Percentiles rank a stretch among this genome's conserved stretches.
Evolutionary conservation across 805 yeast genomes (phyloP).

Genomic region (Schizosaccharomyces osmophilus): DNA sequence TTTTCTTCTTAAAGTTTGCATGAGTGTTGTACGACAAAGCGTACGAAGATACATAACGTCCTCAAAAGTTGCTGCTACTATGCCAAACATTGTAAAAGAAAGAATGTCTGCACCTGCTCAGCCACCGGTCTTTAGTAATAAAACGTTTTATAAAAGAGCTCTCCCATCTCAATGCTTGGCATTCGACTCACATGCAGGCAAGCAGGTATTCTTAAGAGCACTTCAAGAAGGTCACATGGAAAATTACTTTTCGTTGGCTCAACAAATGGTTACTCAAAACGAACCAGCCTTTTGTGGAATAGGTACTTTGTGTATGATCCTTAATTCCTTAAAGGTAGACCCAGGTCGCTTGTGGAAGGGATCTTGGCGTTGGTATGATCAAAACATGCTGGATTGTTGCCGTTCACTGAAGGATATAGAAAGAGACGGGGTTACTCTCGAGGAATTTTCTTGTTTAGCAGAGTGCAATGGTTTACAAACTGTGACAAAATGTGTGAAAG

Average conservation of each 20-base stretch:
- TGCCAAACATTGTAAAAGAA: too few relatives aligned
- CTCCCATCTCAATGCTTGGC: neutral
- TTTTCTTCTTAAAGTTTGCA: too few relatives aligned
- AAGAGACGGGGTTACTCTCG: neutral
- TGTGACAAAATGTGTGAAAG: neutral
- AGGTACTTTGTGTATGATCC: slow-evolving; percentile 2
- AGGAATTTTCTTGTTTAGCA: slow-evolving; percentile 2
- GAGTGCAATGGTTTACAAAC: neutral
- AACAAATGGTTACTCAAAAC: slow-evolving; percentile 2
- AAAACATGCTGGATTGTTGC: slow-evolving; percentile 3
- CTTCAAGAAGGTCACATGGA: slow-evolving; percentile 1
- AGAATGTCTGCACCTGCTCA: too few relatives aligned
- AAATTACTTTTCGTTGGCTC: slow-evolving; percentile 1
- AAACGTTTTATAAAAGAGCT: neutral
- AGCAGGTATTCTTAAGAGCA: neutral
- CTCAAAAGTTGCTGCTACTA: too few relatives aligned
- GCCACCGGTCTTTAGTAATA: neutral
- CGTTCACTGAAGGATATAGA: neutral
- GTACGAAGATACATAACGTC: too few relatives aligned
- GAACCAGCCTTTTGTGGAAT: slow-evolving; percentile 3
- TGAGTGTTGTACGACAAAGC: too few relatives aligned
- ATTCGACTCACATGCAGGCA: slow-evolving; percentile 1
- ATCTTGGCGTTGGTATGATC: slow-evolving; percentile 3
- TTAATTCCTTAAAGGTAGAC: slow-evolving; percentile 1
- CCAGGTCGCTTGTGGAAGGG: slow-evolving; percentile 2